Conservation (phyloP, 345 rosid species). For the Bruguiera parviflora region DNA sequence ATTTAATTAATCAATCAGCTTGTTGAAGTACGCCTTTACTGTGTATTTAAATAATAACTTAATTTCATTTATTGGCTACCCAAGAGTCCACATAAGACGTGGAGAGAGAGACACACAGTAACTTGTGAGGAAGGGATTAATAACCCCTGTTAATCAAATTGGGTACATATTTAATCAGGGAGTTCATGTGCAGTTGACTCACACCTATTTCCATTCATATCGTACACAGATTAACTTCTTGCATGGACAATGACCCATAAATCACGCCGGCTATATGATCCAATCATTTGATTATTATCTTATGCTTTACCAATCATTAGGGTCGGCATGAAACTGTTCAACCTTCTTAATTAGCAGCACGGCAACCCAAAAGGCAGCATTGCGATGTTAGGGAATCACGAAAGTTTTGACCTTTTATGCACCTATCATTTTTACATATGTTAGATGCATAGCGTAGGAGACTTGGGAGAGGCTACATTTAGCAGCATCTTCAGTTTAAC, state of each 20-base stretch:
- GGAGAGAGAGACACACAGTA: too few species aligned
- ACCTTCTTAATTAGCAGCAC: background rate
- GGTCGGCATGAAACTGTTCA: slow-evolving; percentile 2
- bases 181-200: slow-evolving; percentile 28
- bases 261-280: slow-evolving; percentile 33
- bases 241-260: slow-evolving; percentile 26
- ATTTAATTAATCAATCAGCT: background rate
- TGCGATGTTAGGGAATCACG: too few species aligned
- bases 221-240: slow-evolving; percentile 7
- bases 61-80: too few species aligned
- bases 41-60: too few species aligned
- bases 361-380: background rate
- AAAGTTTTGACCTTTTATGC: too few species aligned
- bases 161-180: background rate
- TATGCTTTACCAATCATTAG: slow-evolving; percentile 22
- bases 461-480: too few species aligned
- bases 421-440: too few species aligned
- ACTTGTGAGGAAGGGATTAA: too few species aligned
- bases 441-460: too few species aligned
- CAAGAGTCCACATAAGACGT: too few species aligned
- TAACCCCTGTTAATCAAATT: background rate
- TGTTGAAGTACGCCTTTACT: background rate
- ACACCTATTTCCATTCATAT: slow-evolving; percentile 20
- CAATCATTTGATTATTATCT: slow-evolving; percentile 11
- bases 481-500: too few species aligned